A percentile compares a stretch with the other conserved stretches of the same genome.
These are phyloP conservation scores for Talaromyces sp. DNA, from an alignment of 2,329 filamentous ascomycete species.

Conservation along the genomic window DNA sequence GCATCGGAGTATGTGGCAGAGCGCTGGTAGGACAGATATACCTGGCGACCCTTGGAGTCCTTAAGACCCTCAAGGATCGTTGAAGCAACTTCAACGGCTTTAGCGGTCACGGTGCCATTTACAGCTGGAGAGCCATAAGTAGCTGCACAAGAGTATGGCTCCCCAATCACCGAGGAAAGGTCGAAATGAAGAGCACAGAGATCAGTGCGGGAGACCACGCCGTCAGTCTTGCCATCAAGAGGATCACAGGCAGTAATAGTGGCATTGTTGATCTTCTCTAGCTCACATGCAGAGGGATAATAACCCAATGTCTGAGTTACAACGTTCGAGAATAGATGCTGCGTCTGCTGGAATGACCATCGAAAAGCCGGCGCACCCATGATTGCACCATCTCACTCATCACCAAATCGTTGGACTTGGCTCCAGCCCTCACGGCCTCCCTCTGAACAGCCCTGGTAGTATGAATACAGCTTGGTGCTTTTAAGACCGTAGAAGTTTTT, in stretches of 20 bases:
- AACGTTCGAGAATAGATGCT: conserved; percentile 37
- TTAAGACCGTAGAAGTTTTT: conserved; percentile 36
- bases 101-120: background rate
- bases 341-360: conserved; percentile 40
- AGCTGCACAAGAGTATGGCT: background rate
- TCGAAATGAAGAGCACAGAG: background rate
- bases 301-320: conserved; percentile 35
- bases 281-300: background rate
- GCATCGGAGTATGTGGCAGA: background rate
- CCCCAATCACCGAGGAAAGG: background rate
- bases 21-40: background rate
- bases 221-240: background rate
- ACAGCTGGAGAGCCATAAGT: background rate
- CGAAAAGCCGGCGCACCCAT: conserved; percentile 45
- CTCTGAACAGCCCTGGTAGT: conserved; percentile 52
- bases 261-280: background rate
- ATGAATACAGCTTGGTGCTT: conserved; percentile 27
- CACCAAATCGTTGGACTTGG: conserved; percentile 46
- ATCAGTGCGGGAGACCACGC: background rate
- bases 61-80: background rate
- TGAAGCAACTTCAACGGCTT: background rate
- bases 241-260: background rate
- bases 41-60: background rate
- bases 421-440: conserved; percentile 48
- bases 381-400: conserved; percentile 42